Conservation (phyloP, 345 rosid species). For the Salix koriyanagi region DNA sequence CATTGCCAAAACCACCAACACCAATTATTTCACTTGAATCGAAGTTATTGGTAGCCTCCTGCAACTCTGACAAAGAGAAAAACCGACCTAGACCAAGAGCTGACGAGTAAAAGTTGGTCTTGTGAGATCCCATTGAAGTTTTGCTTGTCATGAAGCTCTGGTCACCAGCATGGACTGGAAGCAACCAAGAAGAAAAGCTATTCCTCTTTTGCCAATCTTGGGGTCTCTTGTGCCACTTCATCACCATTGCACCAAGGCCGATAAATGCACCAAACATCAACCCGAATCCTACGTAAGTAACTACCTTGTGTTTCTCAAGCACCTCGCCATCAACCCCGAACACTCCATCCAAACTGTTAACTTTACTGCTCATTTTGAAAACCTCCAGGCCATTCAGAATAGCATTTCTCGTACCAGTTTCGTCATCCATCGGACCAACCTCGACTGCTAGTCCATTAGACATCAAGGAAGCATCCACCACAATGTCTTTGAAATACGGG, state of each 20-base stretch:
- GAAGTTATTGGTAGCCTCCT: conserved; percentile 67
- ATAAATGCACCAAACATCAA: conserved; percentile 87
- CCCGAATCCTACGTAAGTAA: conserved; percentile 73
- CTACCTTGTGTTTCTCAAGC: conserved; percentile 36
- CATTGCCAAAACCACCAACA: conserved; percentile 82
- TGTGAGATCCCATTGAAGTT: conserved; percentile 47
- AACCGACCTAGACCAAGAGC: conserved; percentile 62
- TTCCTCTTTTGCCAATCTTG: conserved; percentile 81
- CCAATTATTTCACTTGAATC: conserved; percentile 63
- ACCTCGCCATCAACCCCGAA: conserved; percentile 59
- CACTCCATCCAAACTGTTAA: conserved; percentile 68
- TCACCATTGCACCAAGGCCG: conserved; percentile 80
- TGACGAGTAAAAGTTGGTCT: conserved; percentile 50
- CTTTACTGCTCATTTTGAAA: conserved; percentile 69
- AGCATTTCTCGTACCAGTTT: conserved; percentile 50
- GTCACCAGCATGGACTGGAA: conserved; percentile 69
- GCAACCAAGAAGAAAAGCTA: conserved; percentile 81
- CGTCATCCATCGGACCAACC: conserved; percentile 58
- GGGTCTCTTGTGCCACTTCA: conserved; percentile 74
- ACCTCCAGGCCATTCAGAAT: conserved; percentile 71
- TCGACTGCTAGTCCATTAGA: conserved; percentile 43
- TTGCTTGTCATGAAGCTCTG: conserved; percentile 64
- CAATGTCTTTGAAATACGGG: conserved; percentile 68
- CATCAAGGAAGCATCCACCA: conserved; percentile 52
- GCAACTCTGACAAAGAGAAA: conserved; percentile 63